Percentiles rank a stretch among this genome's conserved stretches.
Evolutionary conservation across 108 stramenopile species (phyloP).

Genomic region (Stephanodiscus minutulus): DNA sequence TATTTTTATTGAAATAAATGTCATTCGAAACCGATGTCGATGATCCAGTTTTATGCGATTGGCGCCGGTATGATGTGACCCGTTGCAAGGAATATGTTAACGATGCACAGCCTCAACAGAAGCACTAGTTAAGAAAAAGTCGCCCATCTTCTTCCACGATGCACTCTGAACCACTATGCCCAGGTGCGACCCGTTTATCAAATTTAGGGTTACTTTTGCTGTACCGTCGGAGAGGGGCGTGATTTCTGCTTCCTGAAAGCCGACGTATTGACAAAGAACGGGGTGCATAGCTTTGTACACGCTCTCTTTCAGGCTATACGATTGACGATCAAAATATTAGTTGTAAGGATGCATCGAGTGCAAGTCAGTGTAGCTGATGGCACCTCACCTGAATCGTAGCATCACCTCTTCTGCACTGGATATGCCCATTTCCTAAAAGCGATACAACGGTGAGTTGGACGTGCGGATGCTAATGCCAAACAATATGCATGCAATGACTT

Average conservation of each 20-base stretch:
- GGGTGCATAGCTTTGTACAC: constrained; percentile 90
- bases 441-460: constrained; percentile 3
- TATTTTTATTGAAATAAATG: no score
- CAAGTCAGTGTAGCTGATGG: not conserved
- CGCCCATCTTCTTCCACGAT: constrained; percentile 62
- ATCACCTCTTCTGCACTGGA: constrained; percentile 76
- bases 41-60: no score
- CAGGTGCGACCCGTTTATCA: constrained; percentile 54
- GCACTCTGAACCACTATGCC: constrained; percentile 50
- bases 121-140: constrained; percentile 58
- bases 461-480: not conserved
- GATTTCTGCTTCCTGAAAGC: constrained; percentile 84
- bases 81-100: not conserved
- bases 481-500: not conserved
- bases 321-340: not conserved
- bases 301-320: constrained; percentile 75
- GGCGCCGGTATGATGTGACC: no score
- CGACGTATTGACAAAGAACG: constrained; percentile 78
- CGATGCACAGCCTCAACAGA: constrained; percentile 22
- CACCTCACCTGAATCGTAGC: constrained; percentile 69
- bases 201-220: constrained; percentile 57
- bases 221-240: constrained; percentile 74
- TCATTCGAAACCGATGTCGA: no score
- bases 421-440: constrained; percentile 50
- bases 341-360: not conserved